These are phyloP conservation scores for Phlyctochytrium planicorne DNA, from an alignment of 192 early-diverging fungal species.

Conservation along the genomic window DNA sequence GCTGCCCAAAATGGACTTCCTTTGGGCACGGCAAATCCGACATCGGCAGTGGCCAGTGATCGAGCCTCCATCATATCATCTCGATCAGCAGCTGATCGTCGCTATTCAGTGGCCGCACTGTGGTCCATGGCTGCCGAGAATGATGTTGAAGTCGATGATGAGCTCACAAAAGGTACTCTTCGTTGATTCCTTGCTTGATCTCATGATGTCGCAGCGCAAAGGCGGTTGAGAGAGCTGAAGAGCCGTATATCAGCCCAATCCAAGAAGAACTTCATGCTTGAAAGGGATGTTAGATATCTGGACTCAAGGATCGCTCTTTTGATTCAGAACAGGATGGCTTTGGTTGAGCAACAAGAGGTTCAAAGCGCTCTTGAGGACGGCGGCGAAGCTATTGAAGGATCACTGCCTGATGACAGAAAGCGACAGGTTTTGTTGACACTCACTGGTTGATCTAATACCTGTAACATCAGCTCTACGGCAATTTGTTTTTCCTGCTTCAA, in stretches of 20 bases:
- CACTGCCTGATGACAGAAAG: constrained; percentile 76
- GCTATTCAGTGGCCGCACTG: constrained; percentile 51
- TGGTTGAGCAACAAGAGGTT: constrained; percentile 84
- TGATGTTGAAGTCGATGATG: constrained; percentile 91
- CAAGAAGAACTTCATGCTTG: constrained; percentile 92
- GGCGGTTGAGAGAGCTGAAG: constrained; percentile 81
- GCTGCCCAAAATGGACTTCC: constrained; percentile 44
- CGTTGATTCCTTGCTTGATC: constrained; percentile 3
- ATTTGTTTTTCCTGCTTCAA: constrained; percentile 90
- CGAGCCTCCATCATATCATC: constrained; percentile 6
- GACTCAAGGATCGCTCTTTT: constrained; percentile 89
- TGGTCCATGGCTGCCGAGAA: constrained; percentile 77
- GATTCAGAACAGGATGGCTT: constrained; percentile 91
- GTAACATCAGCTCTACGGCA: constrained; percentile 77
- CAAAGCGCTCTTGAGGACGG: constrained; percentile 66
- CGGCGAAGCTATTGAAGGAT: constrained; percentile 47
- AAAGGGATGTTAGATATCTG: constrained; percentile 88
- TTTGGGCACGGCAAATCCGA: constrained; percentile 26
- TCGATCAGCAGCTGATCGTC: constrained; percentile 20
- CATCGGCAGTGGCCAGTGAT: constrained; percentile 3
- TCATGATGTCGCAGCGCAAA: constrained; percentile 62
- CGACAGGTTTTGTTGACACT: constrained; percentile 18
- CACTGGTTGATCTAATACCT: not conserved
- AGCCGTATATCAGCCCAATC: constrained; percentile 87
- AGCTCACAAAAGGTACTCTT: constrained; percentile 78